A percentile compares a stretch with the other conserved stretches of the same genome.
Conservation (phyloP, 2,329 filamentous ascomycete genomes). For the Fusarium oxysporum region DNA sequence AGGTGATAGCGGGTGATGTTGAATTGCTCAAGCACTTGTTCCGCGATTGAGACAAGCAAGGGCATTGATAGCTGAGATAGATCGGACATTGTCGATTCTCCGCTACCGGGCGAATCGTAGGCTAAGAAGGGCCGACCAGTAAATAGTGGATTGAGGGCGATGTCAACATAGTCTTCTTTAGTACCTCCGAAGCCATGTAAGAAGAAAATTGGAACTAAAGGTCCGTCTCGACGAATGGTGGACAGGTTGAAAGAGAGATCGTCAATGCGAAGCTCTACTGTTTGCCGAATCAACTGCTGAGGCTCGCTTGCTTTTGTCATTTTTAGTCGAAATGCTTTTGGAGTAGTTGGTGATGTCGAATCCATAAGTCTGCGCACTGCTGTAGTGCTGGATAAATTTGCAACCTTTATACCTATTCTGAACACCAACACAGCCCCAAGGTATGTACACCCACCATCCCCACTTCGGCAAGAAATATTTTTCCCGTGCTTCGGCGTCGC, state of each 20-base stretch:
- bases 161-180: not conserved
- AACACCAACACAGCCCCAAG: not conserved
- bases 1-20: not conserved
- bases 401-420: not conserved
- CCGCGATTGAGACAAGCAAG: not conserved
- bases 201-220: not conserved
- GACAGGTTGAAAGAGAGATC: not conserved
- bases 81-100: not conserved
- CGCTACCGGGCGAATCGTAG: not conserved
- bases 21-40: not conserved
- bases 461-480: not conserved
- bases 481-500: not conserved
- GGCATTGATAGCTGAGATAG: not conserved
- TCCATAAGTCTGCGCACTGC: not conserved
- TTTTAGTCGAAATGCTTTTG: not conserved
- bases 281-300: not conserved
- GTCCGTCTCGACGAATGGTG: not conserved
- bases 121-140: not conserved
- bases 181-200: not conserved
- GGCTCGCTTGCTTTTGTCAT: not conserved
- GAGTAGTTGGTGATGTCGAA: not conserved
- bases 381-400: not conserved
- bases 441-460: not conserved
- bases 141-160: not conserved
- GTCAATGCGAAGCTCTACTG: not conserved